phyloP scores from a whole-genome alignment of 805 yeast genomes.

The Candida tammaniensis region DNA sequence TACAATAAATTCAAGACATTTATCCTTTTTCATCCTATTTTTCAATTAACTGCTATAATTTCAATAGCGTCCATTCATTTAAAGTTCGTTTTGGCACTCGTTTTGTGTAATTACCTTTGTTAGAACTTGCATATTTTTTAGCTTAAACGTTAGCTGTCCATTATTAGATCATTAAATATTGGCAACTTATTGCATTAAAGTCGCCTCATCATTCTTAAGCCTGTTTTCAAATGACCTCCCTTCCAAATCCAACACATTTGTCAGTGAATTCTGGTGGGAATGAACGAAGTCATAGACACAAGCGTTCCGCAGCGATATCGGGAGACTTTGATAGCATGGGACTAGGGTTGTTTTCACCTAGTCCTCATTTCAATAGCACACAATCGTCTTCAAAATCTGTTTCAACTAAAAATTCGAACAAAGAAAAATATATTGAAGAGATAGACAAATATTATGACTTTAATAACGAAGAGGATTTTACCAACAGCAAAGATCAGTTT shows the following conservation, averaged over 20 bases:
- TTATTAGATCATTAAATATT: too few species aligned
- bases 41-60: too few species aligned
- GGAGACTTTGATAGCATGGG: constrained; percentile 69
- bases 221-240: constrained; percentile 12
- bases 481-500: constrained; percentile 21
- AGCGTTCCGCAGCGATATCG: constrained; percentile 84
- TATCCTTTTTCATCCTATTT: too few species aligned
- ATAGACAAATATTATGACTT: constrained; percentile 27
- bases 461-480: constrained; percentile 36
- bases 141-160: too few species aligned
- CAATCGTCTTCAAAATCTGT: constrained; percentile 4
- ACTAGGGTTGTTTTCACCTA: constrained; percentile 30
- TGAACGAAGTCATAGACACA: constrained; percentile 66
- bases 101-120: too few species aligned
- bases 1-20: too few species aligned
- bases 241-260: constrained; percentile 13
- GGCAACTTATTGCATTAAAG: too few species aligned
- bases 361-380: constrained; percentile 2
- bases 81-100: neutral
- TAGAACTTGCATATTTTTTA: too few species aligned
- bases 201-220: neutral
- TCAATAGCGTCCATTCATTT: constrained; percentile 4
- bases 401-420: constrained; percentile 1
- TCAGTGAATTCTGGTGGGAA: constrained; percentile 4
- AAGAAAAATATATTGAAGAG: constrained; percentile 13